Evolutionary conservation across 441 rosid species (phyloP).

Genomic region (Cnidoscolus chayamansa): DNA sequence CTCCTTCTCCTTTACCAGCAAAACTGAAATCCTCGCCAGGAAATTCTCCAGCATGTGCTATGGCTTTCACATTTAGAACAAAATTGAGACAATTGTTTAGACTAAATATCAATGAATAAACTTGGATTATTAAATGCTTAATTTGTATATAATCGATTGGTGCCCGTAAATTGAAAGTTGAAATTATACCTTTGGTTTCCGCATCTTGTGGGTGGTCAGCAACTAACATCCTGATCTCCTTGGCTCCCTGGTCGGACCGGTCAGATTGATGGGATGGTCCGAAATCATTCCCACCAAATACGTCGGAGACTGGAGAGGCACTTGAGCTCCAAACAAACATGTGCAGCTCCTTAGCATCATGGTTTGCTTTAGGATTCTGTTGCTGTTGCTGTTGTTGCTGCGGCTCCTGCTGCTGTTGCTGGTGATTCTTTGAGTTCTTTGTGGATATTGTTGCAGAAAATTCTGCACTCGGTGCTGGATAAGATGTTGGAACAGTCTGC

Average conservation of each 20-base stretch:
- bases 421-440: constrained; percentile 29
- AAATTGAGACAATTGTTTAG: background rate
- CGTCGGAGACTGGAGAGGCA: constrained; percentile 85
- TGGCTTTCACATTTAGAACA: constrained; percentile 28
- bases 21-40: constrained; percentile 49
- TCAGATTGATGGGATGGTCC: constrained; percentile 60
- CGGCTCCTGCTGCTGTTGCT: constrained; percentile 26
- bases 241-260: constrained; percentile 79
- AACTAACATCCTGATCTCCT: constrained; percentile 93
- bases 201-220: constrained; percentile 69
- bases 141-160: no score
- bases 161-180: no score
- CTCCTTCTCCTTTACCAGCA: constrained; percentile 37
- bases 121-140: background rate
- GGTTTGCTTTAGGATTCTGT: constrained; percentile 29
- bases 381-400: constrained; percentile 25
- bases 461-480: constrained; percentile 90
- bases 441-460: constrained; percentile 31
- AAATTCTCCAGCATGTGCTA: constrained; percentile 42
- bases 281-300: constrained; percentile 57
- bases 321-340: constrained; percentile 99
- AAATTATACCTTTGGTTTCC: constrained; percentile 52
- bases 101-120: background rate
- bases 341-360: constrained; percentile 72
- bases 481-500: constrained; percentile 52